phyloP scores from a whole-genome alignment of 176 grass and related monocot genomes.

The Miscanthus lutarioriparius region DNA sequence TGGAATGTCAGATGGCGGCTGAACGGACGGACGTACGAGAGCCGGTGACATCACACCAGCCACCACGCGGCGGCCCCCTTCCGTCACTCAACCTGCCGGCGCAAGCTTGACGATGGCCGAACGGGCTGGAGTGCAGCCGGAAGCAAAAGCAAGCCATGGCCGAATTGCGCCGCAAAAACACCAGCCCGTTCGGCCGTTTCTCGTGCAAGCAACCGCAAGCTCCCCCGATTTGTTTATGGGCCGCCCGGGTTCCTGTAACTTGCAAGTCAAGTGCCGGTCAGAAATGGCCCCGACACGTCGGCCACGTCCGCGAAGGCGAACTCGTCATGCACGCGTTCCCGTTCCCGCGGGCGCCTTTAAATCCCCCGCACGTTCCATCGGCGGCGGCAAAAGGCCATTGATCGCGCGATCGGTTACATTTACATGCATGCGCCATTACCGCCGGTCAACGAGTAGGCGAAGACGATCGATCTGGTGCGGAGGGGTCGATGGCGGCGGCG shows the following conservation, averaged over 20 bases:
- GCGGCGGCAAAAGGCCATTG: neutral
- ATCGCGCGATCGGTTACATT: neutral
- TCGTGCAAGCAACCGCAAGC: constrained; percentile 35
- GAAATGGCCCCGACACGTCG: constrained; percentile 10
- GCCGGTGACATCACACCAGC: neutral
- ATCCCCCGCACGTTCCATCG: neutral
- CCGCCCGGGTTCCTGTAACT: constrained; percentile 37
- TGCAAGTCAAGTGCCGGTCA: constrained; percentile 48
- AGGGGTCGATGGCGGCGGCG: neutral
- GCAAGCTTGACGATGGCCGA: neutral
- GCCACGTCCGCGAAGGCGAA: neutral
- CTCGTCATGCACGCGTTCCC: neutral
- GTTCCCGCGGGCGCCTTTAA: constrained; percentile 9
- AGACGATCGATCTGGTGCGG: neutral
- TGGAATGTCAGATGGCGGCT: neutral
- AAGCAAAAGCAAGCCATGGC: constrained; percentile 32
- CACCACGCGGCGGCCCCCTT: neutral
- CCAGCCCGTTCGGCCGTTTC: constrained; percentile 8
- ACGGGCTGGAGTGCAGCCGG: neutral
- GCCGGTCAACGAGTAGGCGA: neutral
- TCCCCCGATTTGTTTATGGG: constrained; percentile 22
- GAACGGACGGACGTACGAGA: no score
- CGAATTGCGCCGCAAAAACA: neutral
- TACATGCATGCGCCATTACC: neutral
- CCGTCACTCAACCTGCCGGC: constrained; percentile 3